A percentile compares a stretch with the other conserved stretches of the same genome.
Conservation (phyloP, 2,329 filamentous ascomycete species). For the Blastomyces parvus region DNA sequence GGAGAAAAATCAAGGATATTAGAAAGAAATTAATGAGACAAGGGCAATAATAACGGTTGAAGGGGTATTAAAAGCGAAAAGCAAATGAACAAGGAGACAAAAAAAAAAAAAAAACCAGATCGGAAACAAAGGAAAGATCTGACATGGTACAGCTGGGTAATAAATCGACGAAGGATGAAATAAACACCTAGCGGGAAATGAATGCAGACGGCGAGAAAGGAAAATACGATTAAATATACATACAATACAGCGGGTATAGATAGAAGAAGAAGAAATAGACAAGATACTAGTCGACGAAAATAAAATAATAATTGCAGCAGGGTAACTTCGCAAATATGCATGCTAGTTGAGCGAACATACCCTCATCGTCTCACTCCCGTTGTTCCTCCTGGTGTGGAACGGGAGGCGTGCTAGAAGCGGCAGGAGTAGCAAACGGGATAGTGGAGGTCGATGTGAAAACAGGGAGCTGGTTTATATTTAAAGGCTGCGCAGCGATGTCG, state of each 20-base stretch:
- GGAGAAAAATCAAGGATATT: neutral
- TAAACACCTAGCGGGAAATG: neutral
- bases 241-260: neutral
- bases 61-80: neutral
- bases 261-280: neutral
- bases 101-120: too few species aligned
- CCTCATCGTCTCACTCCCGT: neutral
- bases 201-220: neutral
- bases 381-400: neutral
- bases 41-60: neutral
- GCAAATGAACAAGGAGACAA: too few species aligned
- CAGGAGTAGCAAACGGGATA: constrained; percentile 33
- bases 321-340: neutral
- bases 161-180: neutral
- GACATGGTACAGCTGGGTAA: neutral
- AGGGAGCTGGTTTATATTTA: constrained; percentile 34
- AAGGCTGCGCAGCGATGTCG: neutral
- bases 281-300: too few species aligned
- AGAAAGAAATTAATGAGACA: neutral
- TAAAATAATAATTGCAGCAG: neutral
- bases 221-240: neutral
- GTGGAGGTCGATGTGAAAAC: constrained; percentile 40
- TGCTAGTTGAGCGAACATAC: neutral
- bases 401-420: neutral
- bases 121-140: neutral